phyloP scores from a whole-genome alignment of 345 rosid species.

The Lagerstroemia speciosa region DNA sequence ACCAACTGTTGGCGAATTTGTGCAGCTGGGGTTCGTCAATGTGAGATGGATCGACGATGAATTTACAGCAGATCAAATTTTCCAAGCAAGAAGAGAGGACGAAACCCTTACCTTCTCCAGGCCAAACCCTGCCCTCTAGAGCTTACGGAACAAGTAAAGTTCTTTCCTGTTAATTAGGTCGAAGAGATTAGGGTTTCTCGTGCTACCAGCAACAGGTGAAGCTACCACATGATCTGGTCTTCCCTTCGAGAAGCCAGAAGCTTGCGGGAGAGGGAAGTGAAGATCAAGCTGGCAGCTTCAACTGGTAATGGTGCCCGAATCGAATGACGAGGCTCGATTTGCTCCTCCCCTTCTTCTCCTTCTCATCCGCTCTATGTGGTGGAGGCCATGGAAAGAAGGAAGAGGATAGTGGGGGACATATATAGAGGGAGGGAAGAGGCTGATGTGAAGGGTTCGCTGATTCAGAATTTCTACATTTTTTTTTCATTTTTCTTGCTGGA shows the following conservation, averaged over 20 bases:
- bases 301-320: conserved; percentile 58
- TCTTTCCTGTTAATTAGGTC: background rate
- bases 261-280: conserved; percentile 13
- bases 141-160: background rate
- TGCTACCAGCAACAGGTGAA: conserved; percentile 21
- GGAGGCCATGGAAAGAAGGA: background rate
- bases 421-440: conserved; percentile 17
- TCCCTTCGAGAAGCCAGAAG: conserved; percentile 6
- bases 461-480: background rate
- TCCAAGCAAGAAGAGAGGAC: background rate
- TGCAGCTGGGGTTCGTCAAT: background rate
- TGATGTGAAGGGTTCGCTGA: background rate
- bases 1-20: no score
- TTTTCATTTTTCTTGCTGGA: background rate
- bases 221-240: conserved; percentile 24
- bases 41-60: background rate
- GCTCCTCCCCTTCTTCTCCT: background rate
- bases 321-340: conserved; percentile 1
- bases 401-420: conserved; percentile 6
- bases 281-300: conserved; percentile 99
- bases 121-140: background rate
- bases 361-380: background rate
- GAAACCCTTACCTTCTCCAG: background rate
- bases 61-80: no score
- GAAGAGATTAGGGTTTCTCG: conserved; percentile 13